Evolutionary conservation across 345 rosid genomes (phyloP).

Genomic region (Citrus medica): DNA sequence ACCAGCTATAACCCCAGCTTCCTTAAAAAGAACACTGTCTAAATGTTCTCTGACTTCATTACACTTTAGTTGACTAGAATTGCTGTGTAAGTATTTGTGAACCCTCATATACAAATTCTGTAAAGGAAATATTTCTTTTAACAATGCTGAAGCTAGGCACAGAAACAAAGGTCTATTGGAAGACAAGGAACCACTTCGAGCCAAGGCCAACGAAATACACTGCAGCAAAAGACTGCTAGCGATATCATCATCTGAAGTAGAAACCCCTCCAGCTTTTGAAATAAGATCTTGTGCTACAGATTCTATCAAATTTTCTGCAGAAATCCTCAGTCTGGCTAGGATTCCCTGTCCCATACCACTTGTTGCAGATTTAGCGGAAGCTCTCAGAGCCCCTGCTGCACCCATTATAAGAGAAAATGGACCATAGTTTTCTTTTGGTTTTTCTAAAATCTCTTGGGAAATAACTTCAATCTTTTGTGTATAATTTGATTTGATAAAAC

Average conservation of each 20-base stretch:
- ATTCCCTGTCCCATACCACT: slow-evolving; percentile 35
- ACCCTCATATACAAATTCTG: slow-evolving; percentile 43
- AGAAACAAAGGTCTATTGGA: slow-evolving; percentile 45
- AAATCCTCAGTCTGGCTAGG: slow-evolving; percentile 42
- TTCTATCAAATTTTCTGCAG: slow-evolving; percentile 56
- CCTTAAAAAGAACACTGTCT: slow-evolving; percentile 58
- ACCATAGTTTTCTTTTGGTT: slow-evolving; percentile 34
- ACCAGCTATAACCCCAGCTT: slow-evolving; percentile 73
- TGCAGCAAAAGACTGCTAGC: slow-evolving; percentile 43
- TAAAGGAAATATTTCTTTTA: slow-evolving; percentile 70
- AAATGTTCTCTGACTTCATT: slow-evolving; percentile 52
- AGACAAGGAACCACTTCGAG: slow-evolving; percentile 69
- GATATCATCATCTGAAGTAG: slow-evolving; percentile 21
- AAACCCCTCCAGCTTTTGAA: slow-evolving; percentile 30
- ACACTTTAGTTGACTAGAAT: slow-evolving; percentile 25
- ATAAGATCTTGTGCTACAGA: slow-evolving; percentile 43
- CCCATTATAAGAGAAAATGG: slow-evolving; percentile 61
- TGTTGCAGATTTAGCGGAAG: slow-evolving; percentile 38
- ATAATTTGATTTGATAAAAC: slow-evolving; percentile 46
- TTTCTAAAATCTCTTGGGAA: slow-evolving; percentile 37
- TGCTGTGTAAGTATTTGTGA: slow-evolving; percentile 24
- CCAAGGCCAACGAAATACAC: slow-evolving; percentile 68
- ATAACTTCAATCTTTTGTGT: slow-evolving; percentile 43
- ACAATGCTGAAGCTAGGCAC: slow-evolving; percentile 66
- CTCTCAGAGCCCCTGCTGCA: slow-evolving; percentile 78